These are phyloP conservation scores for Dendryphion nanum DNA, from an alignment of 2,329 filamentous ascomycete genomes.

Conservation along the genomic window DNA sequence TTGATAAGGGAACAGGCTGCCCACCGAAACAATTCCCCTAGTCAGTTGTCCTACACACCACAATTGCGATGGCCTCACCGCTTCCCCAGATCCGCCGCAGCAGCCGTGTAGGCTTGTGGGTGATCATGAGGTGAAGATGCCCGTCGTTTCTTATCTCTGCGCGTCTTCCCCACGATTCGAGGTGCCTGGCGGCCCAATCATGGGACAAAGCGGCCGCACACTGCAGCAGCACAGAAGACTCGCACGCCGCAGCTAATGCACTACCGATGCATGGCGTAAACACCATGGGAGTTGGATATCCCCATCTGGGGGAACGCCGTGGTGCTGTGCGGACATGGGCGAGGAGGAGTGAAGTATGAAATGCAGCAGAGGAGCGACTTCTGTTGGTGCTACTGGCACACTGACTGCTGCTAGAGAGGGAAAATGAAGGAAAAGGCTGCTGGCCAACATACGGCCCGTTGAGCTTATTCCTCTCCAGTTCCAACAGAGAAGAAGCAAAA, in stretches of 20 bases:
- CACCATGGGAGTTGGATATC: too few species aligned
- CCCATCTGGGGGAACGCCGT: slow-evolving; percentile 9
- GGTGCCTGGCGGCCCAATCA: too few species aligned
- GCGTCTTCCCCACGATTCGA: slow-evolving; percentile 11
- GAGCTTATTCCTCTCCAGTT: too few species aligned
- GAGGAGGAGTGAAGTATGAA: slow-evolving; percentile 3
- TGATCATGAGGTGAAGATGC: slow-evolving; percentile 12
- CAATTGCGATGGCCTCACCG: slow-evolving; percentile 8
- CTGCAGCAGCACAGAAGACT: slow-evolving; percentile 7
- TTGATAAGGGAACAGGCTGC: neutral
- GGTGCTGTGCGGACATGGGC: slow-evolving; percentile 8
- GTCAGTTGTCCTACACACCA: slow-evolving; percentile 7
- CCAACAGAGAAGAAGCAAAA: too few species aligned
- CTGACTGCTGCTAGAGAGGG: too few species aligned
- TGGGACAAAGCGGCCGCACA: too few species aligned
- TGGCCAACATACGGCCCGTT: too few species aligned
- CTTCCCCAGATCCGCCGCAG: slow-evolving; percentile 3
- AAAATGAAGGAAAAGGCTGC: too few species aligned
- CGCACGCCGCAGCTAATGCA: slow-evolving; percentile 5
- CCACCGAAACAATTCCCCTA: neutral
- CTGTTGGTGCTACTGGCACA: too few species aligned
- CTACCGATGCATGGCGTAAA: neutral
- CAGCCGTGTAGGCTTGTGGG: slow-evolving; percentile 1
- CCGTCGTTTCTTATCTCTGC: slow-evolving; percentile 6
- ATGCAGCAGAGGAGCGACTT: too few species aligned